Percentiles rank a stretch among this genome's conserved stretches.
phyloP scores from a whole-genome alignment of 108 stramenopile species.

The Nitzschia inconspicua region DNA sequence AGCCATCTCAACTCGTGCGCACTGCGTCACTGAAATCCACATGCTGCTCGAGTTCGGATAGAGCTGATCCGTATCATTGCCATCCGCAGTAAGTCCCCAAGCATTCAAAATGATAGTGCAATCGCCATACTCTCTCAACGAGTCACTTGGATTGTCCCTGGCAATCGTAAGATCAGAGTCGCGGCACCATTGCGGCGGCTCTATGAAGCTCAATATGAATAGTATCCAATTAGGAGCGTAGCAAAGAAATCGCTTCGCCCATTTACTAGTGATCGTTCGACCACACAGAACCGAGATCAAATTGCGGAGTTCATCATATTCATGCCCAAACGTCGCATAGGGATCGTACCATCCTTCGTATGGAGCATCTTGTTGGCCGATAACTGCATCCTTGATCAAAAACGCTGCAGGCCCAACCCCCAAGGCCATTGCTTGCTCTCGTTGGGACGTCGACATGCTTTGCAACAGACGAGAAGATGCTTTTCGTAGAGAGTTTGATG shows the following conservation, averaged over 20 bases:
- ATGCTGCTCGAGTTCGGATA: slow-evolving; percentile 62
- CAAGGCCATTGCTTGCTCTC: slow-evolving; percentile 18
- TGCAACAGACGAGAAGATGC: neutral
- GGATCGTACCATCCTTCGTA: slow-evolving; percentile 57
- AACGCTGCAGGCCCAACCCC: slow-evolving; percentile 58
- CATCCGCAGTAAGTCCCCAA: slow-evolving; percentile 22
- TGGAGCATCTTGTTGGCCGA: slow-evolving; percentile 40
- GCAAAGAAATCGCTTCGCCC: slow-evolving; percentile 19
- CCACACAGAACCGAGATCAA: slow-evolving; percentile 34
- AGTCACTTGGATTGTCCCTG: neutral
- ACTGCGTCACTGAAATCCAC: slow-evolving; percentile 41
- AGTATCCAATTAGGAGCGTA: slow-evolving; percentile 36
- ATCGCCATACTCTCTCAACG: slow-evolving; percentile 17
- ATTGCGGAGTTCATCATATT: slow-evolving; percentile 14
- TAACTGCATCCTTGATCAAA: slow-evolving; percentile 62
- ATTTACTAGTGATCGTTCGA: slow-evolving; percentile 24
- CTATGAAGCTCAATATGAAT: slow-evolving; percentile 57
- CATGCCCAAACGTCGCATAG: slow-evolving; percentile 31
- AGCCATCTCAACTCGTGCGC: slow-evolving; percentile 31
- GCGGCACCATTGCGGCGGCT: slow-evolving; percentile 79
- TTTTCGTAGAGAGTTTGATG: neutral
- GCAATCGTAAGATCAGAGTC: slow-evolving; percentile 15
- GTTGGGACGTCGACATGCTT: slow-evolving; percentile 12
- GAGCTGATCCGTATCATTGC: slow-evolving; percentile 22
- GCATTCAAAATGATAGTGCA: slow-evolving; percentile 34